phyloP scores from a whole-genome alignment of 208 protist genomes.

The Wallacemonas sp. region DNA sequence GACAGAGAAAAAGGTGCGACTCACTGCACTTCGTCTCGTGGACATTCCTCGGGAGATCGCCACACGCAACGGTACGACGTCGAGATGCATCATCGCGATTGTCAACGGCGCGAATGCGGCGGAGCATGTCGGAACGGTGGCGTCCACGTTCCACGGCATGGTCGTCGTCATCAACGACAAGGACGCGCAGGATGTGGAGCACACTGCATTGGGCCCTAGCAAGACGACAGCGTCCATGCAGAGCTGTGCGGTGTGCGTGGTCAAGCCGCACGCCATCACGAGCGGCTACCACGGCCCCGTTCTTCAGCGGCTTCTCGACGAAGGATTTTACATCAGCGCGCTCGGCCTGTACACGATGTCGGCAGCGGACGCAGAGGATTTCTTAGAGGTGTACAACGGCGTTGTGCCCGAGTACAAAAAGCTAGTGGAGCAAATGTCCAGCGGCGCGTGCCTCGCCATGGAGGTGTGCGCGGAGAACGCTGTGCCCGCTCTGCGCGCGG shows the following conservation, averaged over 20 bases:
- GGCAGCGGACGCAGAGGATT: slow-evolving; percentile 92
- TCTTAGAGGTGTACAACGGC: slow-evolving; percentile 97
- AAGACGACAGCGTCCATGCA: slow-evolving; percentile 80
- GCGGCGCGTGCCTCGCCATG: slow-evolving; percentile 85
- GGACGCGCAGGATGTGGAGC: slow-evolving; percentile 35
- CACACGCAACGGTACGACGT: slow-evolving; percentile 26
- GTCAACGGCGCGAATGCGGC: slow-evolving; percentile 67
- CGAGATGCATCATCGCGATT: slow-evolving; percentile 49
- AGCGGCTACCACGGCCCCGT: slow-evolving; percentile 89
- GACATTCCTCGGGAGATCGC: slow-evolving; percentile 57
- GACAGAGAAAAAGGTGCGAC: slow-evolving; percentile 57
- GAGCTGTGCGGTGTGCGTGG: slow-evolving; percentile 93
- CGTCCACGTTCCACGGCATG: slow-evolving; percentile 31
- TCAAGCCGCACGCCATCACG: slow-evolving; percentile 95
- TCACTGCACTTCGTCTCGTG: slow-evolving; percentile 68
- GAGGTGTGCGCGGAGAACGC: slow-evolving; percentile 90
- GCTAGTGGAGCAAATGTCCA: slow-evolving; percentile 92
- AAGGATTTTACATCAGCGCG: slow-evolving; percentile 93
- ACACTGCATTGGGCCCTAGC: slow-evolving; percentile 48
- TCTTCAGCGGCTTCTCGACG: slow-evolving; percentile 86
- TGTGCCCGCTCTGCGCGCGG: slow-evolving; percentile 71
- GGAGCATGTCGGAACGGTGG: slow-evolving; percentile 43
- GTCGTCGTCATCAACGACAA: slow-evolving; percentile 41
- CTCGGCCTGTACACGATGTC: slow-evolving; percentile 90
- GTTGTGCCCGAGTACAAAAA: slow-evolving; percentile 94